phyloP scores from a whole-genome alignment of 1,284 basidiomycete species.

The Filobasidium uniguttulatum region DNA sequence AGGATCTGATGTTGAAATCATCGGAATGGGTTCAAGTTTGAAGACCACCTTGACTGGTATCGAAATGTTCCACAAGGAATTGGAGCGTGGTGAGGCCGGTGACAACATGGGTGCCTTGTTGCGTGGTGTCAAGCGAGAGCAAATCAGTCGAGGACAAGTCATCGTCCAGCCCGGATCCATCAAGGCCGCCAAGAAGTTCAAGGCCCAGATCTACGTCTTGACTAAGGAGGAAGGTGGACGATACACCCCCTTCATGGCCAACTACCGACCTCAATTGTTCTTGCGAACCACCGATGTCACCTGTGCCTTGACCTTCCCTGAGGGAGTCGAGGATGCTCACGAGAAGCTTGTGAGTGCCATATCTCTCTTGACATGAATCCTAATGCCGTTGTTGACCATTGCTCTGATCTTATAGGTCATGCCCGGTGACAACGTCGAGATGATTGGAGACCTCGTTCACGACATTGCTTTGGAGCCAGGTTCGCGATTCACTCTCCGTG shows the following conservation, averaged over 20 bases:
- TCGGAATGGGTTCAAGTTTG: conserved; percentile 69
- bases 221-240: conserved; percentile 98
- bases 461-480: conserved; percentile 88
- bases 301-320: conserved; percentile 70
- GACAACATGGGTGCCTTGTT: conserved; percentile 99
- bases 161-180: conserved; percentile 82
- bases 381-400: not conserved
- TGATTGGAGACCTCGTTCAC: conserved; percentile 70
- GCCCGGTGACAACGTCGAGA: conserved; percentile 97
- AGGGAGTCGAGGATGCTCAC: conserved; percentile 48
- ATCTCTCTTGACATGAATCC: not conserved
- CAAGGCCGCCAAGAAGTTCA: conserved; percentile 87
- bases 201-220: conserved; percentile 79
- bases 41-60: conserved; percentile 96
- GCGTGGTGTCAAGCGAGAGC: conserved; percentile 94
- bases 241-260: conserved; percentile 91
- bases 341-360: conserved; percentile 45
- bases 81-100: conserved; percentile 93
- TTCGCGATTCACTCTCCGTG: conserved; percentile 91
- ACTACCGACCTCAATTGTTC: conserved; percentile 95
- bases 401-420: conserved; percentile 49
- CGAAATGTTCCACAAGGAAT: conserved; percentile 99
- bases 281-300: conserved; percentile 93
- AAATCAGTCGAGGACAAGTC: conserved; percentile 86
- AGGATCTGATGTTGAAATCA: conserved; percentile 85